Base-by-base conservation (phyloP, 2,329 filamentous ascomycete genomes). In the Metarhizium guizhouense region DNA sequence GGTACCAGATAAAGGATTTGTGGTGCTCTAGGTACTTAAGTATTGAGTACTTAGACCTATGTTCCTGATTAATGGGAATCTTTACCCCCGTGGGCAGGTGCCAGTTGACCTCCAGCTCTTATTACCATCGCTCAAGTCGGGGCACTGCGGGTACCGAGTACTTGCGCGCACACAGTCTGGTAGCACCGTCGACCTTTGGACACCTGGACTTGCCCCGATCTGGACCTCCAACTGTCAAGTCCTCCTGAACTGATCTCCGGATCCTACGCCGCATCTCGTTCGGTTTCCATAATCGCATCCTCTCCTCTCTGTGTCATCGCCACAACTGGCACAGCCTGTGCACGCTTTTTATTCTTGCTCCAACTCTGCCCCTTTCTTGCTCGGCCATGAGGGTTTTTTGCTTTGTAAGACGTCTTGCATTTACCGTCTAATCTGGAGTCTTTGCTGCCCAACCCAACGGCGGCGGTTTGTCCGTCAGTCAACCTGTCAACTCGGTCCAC, bases 301-400 rank as follows among this genome's bases (percentile, higher is more conserved):
- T 47, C 18, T 29, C 40, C 25, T 47, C 49, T 47, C 14, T n/a
- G n/a, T 34, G 38, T 32, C 4, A 54, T 18, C 36, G 20, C 40
- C 18, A n/a, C 51, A 29, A 47, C 25, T 25, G 32, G 47, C 36
- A 20, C 52, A 10, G 7, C 47, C 49, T 49, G 13, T 25, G 25
- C 25, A 25, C 25, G 25, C 25, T 30, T 14, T 13, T 52, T 47
- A 34, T 51, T 36, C 42, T 14, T 11, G 32, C 14, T 20, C 18
- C n/a, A 14, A 4, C 20, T 48, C 45, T 50, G n/a, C 16, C n/a
- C 47, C 16, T 60, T 60, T 59, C 7, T 45, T 16, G 4, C n/a
- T 20, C 64, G 63, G 62, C 58, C 59, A 64, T 67, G 59, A 57
- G 57, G 34, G 29, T 20, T 29, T 30, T 18, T 25, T 52, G 38